phyloP scores from a whole-genome alignment of 371 early-diverging fungal species.

The Mortierella sp. region DNA sequence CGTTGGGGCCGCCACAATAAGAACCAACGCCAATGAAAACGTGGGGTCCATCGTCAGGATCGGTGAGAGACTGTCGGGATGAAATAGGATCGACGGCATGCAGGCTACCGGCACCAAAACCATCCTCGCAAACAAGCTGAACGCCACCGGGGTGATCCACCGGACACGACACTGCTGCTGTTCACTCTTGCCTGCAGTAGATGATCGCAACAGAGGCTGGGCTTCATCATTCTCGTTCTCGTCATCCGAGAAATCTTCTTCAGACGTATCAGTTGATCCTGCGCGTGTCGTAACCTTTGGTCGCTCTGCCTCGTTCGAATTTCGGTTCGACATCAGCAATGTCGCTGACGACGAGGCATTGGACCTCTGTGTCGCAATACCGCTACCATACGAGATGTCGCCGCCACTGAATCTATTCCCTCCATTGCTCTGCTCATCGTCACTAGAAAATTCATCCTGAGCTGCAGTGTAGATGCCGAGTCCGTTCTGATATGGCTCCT shows the following conservation, averaged over 20 bases:
- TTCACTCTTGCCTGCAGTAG: neutral
- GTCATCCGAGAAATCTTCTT: conserved; percentile 12
- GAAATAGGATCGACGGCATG: conserved; percentile 59
- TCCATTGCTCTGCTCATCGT: conserved; percentile 12
- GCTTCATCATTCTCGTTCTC: conserved; percentile 20
- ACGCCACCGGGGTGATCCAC: conserved; percentile 52
- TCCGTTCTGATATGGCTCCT: conserved; percentile 4
- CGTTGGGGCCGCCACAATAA: conserved; percentile 67
- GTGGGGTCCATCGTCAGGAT: conserved; percentile 66
- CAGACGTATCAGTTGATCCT: conserved; percentile 2
- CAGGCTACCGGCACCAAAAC: conserved; percentile 61
- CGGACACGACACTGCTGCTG: conserved; percentile 9
- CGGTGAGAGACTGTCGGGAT: conserved; percentile 56
- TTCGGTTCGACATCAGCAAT: conserved; percentile 22
- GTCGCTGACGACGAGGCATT: conserved; percentile 42
- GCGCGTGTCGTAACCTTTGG: neutral
- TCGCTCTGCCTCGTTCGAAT: neutral
- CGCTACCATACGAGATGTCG: conserved; percentile 15
- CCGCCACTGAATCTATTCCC: neutral
- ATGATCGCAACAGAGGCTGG: conserved; percentile 7
- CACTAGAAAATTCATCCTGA: conserved; percentile 18
- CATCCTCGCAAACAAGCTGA: conserved; percentile 64
- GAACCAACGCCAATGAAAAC: conserved; percentile 62
- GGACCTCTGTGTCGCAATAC: conserved; percentile 21
- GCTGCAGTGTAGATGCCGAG: conserved; percentile 17